Evolutionary conservation across 2,329 filamentous ascomycete genomes (phyloP).

Genomic region (Paraphoma chrysanthemicola): DNA sequence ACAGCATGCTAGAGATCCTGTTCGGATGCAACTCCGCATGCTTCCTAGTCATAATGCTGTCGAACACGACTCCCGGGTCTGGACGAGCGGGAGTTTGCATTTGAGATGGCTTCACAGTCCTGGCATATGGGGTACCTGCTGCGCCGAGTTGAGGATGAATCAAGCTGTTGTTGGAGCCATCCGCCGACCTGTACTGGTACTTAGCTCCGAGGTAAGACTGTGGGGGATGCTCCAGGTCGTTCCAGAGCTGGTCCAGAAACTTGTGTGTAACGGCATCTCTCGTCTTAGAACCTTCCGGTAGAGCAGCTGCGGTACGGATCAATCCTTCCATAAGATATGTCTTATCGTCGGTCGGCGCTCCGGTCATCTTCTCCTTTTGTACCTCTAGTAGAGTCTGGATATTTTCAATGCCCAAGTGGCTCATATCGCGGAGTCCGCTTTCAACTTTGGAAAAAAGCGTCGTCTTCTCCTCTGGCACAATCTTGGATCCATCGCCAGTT

Average conservation of each 20-base stretch:
- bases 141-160: slow-evolving; percentile 68
- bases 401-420: slow-evolving; percentile 41
- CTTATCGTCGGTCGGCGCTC: slow-evolving; percentile 66
- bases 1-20: slow-evolving; percentile 76
- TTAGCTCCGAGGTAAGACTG: slow-evolving; percentile 53
- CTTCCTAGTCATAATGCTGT: slow-evolving; percentile 69
- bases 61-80: slow-evolving; percentile 72
- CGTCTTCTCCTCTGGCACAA: slow-evolving; percentile 41
- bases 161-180: slow-evolving; percentile 64
- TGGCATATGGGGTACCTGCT: slow-evolving; percentile 72
- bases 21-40: slow-evolving; percentile 71
- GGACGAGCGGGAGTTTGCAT: slow-evolving; percentile 67
- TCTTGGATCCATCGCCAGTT: slow-evolving; percentile 54
- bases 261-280: slow-evolving; percentile 51
- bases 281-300: slow-evolving; percentile 50
- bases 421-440: slow-evolving; percentile 40
- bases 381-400: slow-evolving; percentile 48
- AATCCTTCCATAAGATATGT: slow-evolving; percentile 67
- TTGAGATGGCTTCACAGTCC: slow-evolving; percentile 66
- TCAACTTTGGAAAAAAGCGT: slow-evolving; percentile 44
- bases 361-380: slow-evolving; percentile 50
- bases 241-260: slow-evolving; percentile 57
- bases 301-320: slow-evolving; percentile 55
- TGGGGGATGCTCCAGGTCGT: slow-evolving; percentile 57
- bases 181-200: slow-evolving; percentile 56